Conservation (phyloP, 805 yeast species). For the Monosporozyma siamensis region DNA sequence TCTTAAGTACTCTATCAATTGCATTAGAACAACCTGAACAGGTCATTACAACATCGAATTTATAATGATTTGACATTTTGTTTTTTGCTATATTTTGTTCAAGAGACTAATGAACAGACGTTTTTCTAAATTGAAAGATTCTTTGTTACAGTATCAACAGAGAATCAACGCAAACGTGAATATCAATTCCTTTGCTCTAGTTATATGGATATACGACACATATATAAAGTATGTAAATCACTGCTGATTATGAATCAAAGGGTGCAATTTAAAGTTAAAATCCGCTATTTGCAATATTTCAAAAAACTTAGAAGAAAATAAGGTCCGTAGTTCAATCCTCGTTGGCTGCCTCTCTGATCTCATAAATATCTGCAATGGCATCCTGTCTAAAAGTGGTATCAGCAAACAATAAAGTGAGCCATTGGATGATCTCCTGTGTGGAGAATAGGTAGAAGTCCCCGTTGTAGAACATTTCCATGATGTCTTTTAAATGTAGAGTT, state of each 20-base stretch:
- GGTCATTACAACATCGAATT: constrained; percentile 74
- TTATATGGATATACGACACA: too few relatives aligned
- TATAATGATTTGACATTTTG: constrained; percentile 45
- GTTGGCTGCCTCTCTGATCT: constrained; percentile 41
- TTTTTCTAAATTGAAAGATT: not conserved
- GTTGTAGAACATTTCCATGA: constrained; percentile 33
- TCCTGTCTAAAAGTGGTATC: constrained; percentile 31
- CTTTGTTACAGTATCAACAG: too few relatives aligned
- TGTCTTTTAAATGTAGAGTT: constrained; percentile 34
- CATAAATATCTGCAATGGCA: constrained; percentile 32
- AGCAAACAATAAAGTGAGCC: constrained; percentile 34
- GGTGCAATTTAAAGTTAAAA: not conserved
- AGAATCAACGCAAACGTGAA: too few relatives aligned
- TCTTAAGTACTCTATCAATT: constrained; percentile 63
- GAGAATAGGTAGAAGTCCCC: constrained; percentile 34
- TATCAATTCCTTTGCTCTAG: too few relatives aligned
- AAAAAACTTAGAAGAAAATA: not conserved
- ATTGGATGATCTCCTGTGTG: constrained; percentile 31
- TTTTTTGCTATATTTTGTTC: not conserved
- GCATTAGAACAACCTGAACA: constrained; percentile 88
- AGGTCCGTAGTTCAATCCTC: constrained; percentile 8
- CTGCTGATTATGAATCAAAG: too few relatives aligned
- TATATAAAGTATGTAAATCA: too few relatives aligned
- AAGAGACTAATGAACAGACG: too few relatives aligned
- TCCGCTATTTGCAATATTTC: not conserved